These are phyloP conservation scores for Leptodermis oblonga DNA, from an alignment of 257 asterid species.

Conservation along the genomic window DNA sequence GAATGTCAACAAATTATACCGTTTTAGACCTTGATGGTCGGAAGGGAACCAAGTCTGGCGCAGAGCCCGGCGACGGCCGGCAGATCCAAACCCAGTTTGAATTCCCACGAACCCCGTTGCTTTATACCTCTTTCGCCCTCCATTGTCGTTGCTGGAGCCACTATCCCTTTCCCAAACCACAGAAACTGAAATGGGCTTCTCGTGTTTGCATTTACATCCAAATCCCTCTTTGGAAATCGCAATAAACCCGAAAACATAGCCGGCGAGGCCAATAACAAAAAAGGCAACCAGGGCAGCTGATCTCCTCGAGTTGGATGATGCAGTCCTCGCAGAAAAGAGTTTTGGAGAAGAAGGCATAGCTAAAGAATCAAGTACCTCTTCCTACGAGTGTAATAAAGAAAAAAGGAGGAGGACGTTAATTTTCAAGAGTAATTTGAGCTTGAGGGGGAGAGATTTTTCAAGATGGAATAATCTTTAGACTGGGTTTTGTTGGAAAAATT, in stretches of 20 bases:
- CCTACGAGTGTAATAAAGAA: too few relatives aligned
- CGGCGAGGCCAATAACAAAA: slow-evolving; percentile 48
- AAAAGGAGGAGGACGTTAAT: neutral
- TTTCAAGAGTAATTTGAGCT: neutral
- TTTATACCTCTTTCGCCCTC: slow-evolving; percentile 60
- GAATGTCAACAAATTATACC: slow-evolving; percentile 34
- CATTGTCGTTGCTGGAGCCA: slow-evolving; percentile 18
- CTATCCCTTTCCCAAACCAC: slow-evolving; percentile 67
- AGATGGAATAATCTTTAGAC: neutral
- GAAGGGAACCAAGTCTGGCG: slow-evolving; percentile 96
- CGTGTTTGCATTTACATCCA: slow-evolving; percentile 39
- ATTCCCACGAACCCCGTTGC: slow-evolving; percentile 94
- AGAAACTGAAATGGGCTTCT: slow-evolving; percentile 61
- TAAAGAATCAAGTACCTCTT: neutral
- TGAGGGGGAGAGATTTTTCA: neutral
- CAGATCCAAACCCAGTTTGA: slow-evolving; percentile 85
- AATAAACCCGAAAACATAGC: slow-evolving; percentile 49
- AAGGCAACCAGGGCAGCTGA: slow-evolving; percentile 39
- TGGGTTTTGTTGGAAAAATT: neutral
- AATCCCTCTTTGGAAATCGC: slow-evolving; percentile 40
- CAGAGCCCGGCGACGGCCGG: slow-evolving; percentile 69
- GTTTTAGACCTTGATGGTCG: slow-evolving; percentile 66
- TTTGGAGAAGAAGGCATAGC: slow-evolving; percentile 87
- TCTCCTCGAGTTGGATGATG: slow-evolving; percentile 37
- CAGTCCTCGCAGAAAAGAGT: slow-evolving; percentile 56